phyloP scores from a whole-genome alignment of 495 filamentous ascomycete genomes.

The Lasiosphaeriaceae sp. region DNA sequence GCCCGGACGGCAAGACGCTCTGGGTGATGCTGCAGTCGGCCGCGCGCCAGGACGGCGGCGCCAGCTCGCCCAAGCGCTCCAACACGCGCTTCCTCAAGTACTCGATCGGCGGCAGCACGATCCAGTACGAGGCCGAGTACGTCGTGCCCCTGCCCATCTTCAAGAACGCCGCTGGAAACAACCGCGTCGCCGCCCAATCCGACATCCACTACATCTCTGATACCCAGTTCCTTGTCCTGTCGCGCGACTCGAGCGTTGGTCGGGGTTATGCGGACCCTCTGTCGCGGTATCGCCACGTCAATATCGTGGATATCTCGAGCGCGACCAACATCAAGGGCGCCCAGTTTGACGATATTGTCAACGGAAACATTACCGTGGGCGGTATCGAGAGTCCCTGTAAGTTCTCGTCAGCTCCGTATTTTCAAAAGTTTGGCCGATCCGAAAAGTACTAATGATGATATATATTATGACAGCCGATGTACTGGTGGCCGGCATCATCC shows the following conservation, averaged over 20 bases:
- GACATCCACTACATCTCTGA: slow-evolving; percentile 66
- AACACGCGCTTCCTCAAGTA: slow-evolving; percentile 64
- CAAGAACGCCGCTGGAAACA: slow-evolving; percentile 33
- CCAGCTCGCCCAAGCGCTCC: slow-evolving; percentile 33
- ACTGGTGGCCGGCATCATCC: slow-evolving; percentile 53
- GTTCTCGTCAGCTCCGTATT: slow-evolving; percentile 1
- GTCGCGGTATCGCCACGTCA: slow-evolving; percentile 68
- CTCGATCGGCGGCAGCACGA: slow-evolving; percentile 13
- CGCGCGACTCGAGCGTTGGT: slow-evolving; percentile 62
- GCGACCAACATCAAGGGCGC: slow-evolving; percentile 64
- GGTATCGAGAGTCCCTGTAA: slow-evolving; percentile 11
- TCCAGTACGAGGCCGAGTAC: slow-evolving; percentile 56
- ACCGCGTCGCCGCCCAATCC: slow-evolving; percentile 61
- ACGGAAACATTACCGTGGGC: slow-evolving; percentile 26
- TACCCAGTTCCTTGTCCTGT: slow-evolving; percentile 64
- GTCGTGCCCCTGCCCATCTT: slow-evolving; percentile 64
- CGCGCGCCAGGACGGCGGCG: slow-evolving; percentile 57
- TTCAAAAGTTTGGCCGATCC: not conserved
- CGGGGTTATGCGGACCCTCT: slow-evolving; percentile 49
- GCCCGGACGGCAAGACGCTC: slow-evolving; percentile 59
- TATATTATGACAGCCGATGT: slow-evolving; percentile 40
- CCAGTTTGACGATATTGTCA: slow-evolving; percentile 45
- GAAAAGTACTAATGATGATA: not conserved
- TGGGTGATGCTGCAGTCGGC: slow-evolving; percentile 69
- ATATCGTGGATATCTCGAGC: slow-evolving; percentile 62